A percentile compares a stretch with the other conserved stretches of the same genome.
phyloP scores from a whole-genome alignment of 2,329 filamentous ascomycete genomes.

The Aspergillus unguis region DNA sequence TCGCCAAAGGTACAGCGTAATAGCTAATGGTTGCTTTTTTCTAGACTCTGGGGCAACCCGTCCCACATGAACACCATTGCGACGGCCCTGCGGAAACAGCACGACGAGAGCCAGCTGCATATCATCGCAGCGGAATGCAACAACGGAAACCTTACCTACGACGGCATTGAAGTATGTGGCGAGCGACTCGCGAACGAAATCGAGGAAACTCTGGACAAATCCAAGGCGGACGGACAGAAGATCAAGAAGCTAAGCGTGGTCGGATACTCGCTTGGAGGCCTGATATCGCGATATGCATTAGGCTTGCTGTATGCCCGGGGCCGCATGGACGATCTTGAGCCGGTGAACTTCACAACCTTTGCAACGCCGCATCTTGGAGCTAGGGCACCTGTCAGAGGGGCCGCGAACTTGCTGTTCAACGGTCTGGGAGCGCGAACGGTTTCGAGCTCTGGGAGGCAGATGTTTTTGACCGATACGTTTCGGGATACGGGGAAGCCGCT shows the following conservation, averaged over 20 bases:
- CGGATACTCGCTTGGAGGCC: constrained; percentile 84
- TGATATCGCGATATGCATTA: constrained; percentile 81
- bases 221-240: constrained; percentile 61
- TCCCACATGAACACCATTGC: constrained; percentile 56
- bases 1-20: background rate
- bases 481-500: constrained; percentile 77
- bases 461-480: constrained; percentile 85
- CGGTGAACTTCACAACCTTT: constrained; percentile 93
- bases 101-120: constrained; percentile 51
- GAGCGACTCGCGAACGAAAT: constrained; percentile 64
- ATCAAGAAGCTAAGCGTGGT: constrained; percentile 81
- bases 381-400: constrained; percentile 64
- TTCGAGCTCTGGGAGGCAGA: constrained; percentile 77
- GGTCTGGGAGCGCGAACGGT: constrained; percentile 76
- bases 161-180: constrained; percentile 66
- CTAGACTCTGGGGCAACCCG: constrained; percentile 60
- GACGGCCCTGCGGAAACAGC: constrained; percentile 49
- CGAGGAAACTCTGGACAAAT: constrained; percentile 54
- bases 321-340: constrained; percentile 72
- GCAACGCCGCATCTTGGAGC: constrained; percentile 81
- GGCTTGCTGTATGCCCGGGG: constrained; percentile 80
- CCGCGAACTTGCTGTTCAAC: constrained; percentile 70
- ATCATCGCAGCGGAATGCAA: constrained; percentile 57
- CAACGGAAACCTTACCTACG: constrained; percentile 58
- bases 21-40: background rate